These are phyloP conservation scores for Fomitopsis pinicola DNA, from an alignment of 1,284 basidiomycete species.

Conservation along the genomic window DNA sequence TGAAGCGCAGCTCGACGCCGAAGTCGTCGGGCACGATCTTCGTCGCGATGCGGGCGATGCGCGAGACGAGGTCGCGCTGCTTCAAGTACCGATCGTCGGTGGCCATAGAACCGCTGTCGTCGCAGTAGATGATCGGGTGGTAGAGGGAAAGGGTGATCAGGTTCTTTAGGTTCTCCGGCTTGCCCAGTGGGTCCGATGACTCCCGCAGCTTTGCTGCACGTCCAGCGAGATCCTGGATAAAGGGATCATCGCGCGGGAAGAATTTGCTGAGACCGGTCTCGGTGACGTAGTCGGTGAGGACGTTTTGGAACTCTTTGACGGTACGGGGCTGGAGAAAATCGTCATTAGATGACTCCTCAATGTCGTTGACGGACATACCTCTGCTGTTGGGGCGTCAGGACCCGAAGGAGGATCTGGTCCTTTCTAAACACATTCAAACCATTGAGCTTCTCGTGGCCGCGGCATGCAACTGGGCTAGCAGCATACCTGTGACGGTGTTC, in stretches of 20 bases:
- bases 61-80: conserved; percentile 5
- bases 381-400: background rate
- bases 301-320: background rate
- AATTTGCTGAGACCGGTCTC: background rate
- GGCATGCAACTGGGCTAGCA: background rate
- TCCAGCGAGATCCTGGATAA: background rate
- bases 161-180: background rate
- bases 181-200: background rate
- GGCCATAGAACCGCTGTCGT: conserved; percentile 9
- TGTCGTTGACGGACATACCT: background rate
- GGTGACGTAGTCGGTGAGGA: background rate
- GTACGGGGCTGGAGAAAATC: background rate
- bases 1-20: conserved; percentile 8
- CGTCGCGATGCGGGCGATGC: conserved; percentile 5
- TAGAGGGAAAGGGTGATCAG: background rate
- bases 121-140: background rate
- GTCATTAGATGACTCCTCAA: background rate
- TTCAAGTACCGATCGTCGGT: background rate
- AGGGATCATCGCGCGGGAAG: background rate
- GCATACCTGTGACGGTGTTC: background rate
- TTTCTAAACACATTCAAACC: background rate
- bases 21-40: conserved; percentile 7
- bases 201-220: background rate
- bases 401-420: background rate
- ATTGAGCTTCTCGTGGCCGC: background rate